Conservation (phyloP, 2,329 filamentous ascomycete genomes). For the Xylariales sp. region DNA sequence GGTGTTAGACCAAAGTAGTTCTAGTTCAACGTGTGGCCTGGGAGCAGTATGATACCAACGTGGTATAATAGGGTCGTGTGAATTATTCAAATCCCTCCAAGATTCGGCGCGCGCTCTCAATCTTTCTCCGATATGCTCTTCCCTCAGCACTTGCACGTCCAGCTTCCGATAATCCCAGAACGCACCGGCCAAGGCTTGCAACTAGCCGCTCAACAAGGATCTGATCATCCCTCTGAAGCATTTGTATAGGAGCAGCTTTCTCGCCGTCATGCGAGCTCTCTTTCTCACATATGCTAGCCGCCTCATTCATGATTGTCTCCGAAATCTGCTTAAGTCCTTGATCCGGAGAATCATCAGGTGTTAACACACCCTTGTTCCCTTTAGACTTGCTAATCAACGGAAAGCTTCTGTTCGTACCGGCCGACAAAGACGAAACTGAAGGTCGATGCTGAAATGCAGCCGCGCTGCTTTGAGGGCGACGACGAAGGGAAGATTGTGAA, state of each 20-base stretch:
- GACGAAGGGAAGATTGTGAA: slow-evolving; percentile 52
- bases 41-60: slow-evolving; percentile 9
- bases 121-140: slow-evolving; percentile 73
- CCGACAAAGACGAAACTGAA: slow-evolving; percentile 68
- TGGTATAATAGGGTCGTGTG: background rate
- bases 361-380: slow-evolving; percentile 59
- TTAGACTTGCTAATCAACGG: slow-evolving; percentile 67
- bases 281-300: slow-evolving; percentile 56
- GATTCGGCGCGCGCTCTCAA: slow-evolving; percentile 79
- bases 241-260: slow-evolving; percentile 57
- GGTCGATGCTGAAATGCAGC: slow-evolving; percentile 62
- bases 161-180: slow-evolving; percentile 67
- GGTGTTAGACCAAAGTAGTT: slow-evolving; percentile 14
- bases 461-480: slow-evolving; percentile 58
- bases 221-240: slow-evolving; percentile 67
- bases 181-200: slow-evolving; percentile 69
- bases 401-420: slow-evolving; percentile 70
- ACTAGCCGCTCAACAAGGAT: slow-evolving; percentile 70
- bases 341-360: slow-evolving; percentile 62
- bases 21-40: background rate
- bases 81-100: slow-evolving; percentile 73
- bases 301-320: slow-evolving; percentile 61
- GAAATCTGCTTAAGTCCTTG: slow-evolving; percentile 61
- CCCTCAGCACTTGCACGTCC: slow-evolving; percentile 67
- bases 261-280: slow-evolving; percentile 46